Percentiles rank a stretch among this genome's conserved stretches.
phyloP scores from a whole-genome alignment of 2,329 filamentous ascomycete genomes.

The Cylindrodendrum hubeiense region DNA sequence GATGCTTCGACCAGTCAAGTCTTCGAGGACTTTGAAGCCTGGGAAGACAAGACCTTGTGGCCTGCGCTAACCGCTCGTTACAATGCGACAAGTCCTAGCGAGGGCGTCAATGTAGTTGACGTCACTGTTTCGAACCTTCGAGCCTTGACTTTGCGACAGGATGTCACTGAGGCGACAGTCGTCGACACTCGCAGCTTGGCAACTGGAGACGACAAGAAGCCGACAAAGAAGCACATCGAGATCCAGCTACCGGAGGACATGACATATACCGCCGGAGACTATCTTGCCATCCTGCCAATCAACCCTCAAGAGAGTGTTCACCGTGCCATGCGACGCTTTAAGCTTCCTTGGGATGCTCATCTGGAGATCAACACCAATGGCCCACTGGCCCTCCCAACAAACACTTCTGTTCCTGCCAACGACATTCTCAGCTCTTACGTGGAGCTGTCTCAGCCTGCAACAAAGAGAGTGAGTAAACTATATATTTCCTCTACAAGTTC shows the following conservation, averaged over 20 bases:
- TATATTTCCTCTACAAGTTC: no score
- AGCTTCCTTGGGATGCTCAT: conserved; percentile 75
- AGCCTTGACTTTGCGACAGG: conserved; percentile 17
- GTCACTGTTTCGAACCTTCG: conserved; percentile 15
- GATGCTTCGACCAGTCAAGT: conserved; percentile 73
- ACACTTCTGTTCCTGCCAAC: conserved; percentile 68
- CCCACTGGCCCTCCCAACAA: conserved; percentile 65
- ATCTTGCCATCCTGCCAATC: conserved; percentile 78
- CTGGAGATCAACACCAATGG: conserved; percentile 67
- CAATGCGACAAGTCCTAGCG: neutral
- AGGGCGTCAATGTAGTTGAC: conserved; percentile 12
- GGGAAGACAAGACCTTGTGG: conserved; percentile 70
- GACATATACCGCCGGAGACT: conserved; percentile 79
- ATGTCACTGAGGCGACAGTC: conserved; percentile 18
- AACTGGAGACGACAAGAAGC: neutral
- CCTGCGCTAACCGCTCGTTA: conserved; percentile 60
- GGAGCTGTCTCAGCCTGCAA: conserved; percentile 78
- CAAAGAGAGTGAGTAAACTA: conserved; percentile 65
- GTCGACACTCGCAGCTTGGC: conserved; percentile 1
- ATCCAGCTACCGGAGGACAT: conserved; percentile 74
- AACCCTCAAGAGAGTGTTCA: conserved; percentile 73
- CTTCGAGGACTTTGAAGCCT: conserved; percentile 74
- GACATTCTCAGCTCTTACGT: conserved; percentile 77
- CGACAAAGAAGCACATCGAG: conserved; percentile 71
- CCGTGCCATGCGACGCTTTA: conserved; percentile 75